Evolutionary conservation across 257 asterid species (phyloP).

Genomic region (Solanum tacnaense): DNA sequence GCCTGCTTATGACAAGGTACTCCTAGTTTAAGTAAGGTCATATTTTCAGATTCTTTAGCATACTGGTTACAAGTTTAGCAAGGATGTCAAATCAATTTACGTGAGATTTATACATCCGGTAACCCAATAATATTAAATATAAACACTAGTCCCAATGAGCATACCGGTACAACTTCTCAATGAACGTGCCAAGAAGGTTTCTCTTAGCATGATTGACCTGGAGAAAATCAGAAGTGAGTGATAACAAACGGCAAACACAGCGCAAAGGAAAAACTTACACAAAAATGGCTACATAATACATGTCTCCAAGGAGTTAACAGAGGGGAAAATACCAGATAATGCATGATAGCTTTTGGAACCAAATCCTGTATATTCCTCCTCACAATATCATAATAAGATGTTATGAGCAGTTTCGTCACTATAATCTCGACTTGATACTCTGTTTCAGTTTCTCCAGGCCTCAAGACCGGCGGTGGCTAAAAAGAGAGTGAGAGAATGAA

Average conservation of each 20-base stretch:
- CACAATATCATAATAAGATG: constrained; percentile 62
- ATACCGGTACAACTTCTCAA: constrained; percentile 12
- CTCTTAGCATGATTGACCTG: constrained; percentile 17
- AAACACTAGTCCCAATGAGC: not conserved
- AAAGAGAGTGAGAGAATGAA: not conserved
- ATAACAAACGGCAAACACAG: not conserved
- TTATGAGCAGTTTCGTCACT: constrained; percentile 39
- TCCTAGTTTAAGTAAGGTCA: not conserved
- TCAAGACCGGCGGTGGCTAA: constrained; percentile 44
- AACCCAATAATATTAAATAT: not conserved
- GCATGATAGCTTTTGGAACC: constrained; percentile 76
- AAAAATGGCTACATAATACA: not conserved
- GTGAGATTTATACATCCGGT: not conserved
- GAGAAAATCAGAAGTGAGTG: not conserved
- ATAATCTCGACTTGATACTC: constrained; percentile 48
- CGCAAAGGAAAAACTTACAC: not conserved
- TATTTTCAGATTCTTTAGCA: not conserved
- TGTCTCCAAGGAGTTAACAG: not conserved
- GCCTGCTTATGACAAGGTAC: not conserved
- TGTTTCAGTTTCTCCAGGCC: constrained; percentile 42
- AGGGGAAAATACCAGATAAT: constrained; percentile 33
- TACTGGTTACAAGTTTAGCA: not conserved
- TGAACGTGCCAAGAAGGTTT: constrained; percentile 2
- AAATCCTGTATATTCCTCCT: constrained; percentile 57
- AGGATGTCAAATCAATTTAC: not conserved